A percentile compares a stretch with the other conserved stretches of the same genome.
These are phyloP conservation scores for Endothia cerciana DNA, from an alignment of 2,329 filamentous ascomycete species.

Conservation along the genomic window DNA sequence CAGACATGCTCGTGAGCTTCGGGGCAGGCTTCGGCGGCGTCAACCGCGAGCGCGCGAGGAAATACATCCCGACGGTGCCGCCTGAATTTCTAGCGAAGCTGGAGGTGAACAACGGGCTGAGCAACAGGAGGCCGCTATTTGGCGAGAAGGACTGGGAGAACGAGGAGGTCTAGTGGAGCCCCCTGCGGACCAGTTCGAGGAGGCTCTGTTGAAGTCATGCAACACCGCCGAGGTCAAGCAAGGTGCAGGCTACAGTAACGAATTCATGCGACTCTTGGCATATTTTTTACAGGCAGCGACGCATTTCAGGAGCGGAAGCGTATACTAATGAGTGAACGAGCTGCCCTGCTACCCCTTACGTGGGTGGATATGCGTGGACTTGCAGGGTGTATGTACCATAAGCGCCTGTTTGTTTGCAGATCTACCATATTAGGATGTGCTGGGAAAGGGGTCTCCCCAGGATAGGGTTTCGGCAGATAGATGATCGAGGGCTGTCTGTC, in stretches of 20 bases:
- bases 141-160: slow-evolving; percentile 70
- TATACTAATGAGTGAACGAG: not conserved
- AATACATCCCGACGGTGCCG: slow-evolving; percentile 94
- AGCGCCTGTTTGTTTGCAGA: not conserved
- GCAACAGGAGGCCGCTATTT: slow-evolving; percentile 59
- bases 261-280: not conserved
- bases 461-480: not conserved
- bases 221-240: not conserved
- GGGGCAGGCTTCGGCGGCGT: slow-evolving; percentile 92
- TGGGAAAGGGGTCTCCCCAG: not conserved
- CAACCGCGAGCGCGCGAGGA: slow-evolving; percentile 87
- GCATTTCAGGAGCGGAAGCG: slow-evolving; percentile 4
- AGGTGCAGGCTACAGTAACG: too few relatives aligned
- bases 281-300: not conserved
- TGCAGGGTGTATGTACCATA: not conserved
- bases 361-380: not conserved
- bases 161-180: slow-evolving; percentile 55
- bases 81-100: slow-evolving; percentile 91
- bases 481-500: not conserved
- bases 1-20: slow-evolving; percentile 95
- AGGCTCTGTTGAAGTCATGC: slow-evolving; percentile 17
- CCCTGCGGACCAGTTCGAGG: not conserved
- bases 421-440: not conserved
- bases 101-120: slow-evolving; percentile 57
- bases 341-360: not conserved